Evolutionary conservation across 2,329 filamentous ascomycete genomes (phyloP).

Genomic region (Gaeumannomyces tritici): DNA sequence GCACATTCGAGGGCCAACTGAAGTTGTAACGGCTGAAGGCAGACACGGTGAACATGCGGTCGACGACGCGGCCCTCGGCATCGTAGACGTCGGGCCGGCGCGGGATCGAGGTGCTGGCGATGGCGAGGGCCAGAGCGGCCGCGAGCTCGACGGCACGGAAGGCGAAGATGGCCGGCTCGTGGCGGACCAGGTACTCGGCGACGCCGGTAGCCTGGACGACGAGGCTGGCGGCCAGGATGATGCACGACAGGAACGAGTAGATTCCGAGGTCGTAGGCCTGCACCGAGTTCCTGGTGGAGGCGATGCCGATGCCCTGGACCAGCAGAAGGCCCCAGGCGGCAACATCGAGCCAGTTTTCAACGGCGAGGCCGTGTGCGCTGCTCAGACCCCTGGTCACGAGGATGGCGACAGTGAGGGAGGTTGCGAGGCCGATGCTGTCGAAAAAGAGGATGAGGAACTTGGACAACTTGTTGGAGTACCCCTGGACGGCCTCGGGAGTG

Average conservation of each 20-base stretch:
- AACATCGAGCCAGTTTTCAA: conserved; percentile 51
- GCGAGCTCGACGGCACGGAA: conserved; percentile 39
- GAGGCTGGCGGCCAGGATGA: conserved; percentile 31
- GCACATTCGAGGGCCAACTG: conserved; percentile 48
- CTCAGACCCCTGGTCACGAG: conserved; percentile 31
- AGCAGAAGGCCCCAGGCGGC: conserved; percentile 46
- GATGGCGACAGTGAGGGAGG: conserved; percentile 48
- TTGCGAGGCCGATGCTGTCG: conserved; percentile 40
- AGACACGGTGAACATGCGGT: conserved; percentile 51
- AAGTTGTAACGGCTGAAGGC: conserved; percentile 55
- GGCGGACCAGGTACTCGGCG: conserved; percentile 21
- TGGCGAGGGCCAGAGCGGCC: conserved; percentile 30
- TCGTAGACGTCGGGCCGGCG: conserved; percentile 59
- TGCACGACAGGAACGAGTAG: conserved; percentile 37
- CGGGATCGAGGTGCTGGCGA: conserved; percentile 47
- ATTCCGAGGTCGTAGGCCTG: conserved; percentile 43
- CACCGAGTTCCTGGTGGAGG: conserved; percentile 38
- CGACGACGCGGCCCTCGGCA: conserved; percentile 45
- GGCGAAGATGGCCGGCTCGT: conserved; percentile 23
- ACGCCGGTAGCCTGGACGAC: conserved; percentile 34
- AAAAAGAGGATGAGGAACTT: conserved; percentile 45
- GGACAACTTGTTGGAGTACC: conserved; percentile 51
- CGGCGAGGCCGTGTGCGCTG: conserved; percentile 25
- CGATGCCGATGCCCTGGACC: conserved; percentile 40
- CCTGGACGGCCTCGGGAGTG: conserved; percentile 50